These are phyloP conservation scores for Candida tetrigidarum DNA, from an alignment of 1,139 yeast species.

Conservation along the genomic window DNA sequence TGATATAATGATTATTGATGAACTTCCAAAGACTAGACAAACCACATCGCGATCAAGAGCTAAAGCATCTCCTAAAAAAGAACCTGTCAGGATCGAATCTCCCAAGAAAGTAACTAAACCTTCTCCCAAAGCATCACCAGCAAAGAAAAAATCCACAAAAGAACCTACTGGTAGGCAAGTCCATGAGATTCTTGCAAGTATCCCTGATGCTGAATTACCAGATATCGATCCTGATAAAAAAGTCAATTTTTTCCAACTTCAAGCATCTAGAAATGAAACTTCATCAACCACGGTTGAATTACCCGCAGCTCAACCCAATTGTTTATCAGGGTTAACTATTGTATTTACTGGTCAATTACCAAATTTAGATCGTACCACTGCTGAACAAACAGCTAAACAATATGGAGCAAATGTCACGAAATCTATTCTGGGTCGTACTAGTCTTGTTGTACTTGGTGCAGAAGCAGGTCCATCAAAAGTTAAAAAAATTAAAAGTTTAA, in stretches of 20 bases:
- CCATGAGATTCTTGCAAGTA: slow-evolving; percentile 55
- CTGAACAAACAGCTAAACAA: slow-evolving; percentile 75
- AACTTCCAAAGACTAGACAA: slow-evolving; percentile 3
- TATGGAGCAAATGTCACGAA: slow-evolving; percentile 96
- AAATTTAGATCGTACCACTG: slow-evolving; percentile 72
- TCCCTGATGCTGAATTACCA: slow-evolving; percentile 74
- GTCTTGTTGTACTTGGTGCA: slow-evolving; percentile 88
- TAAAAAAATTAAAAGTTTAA: slow-evolving; percentile 71
- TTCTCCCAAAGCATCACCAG: slow-evolving; percentile 9
- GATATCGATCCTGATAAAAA: slow-evolving; percentile 51
- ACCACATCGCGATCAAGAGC: slow-evolving; percentile 11
- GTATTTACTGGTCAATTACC: slow-evolving; percentile 95
- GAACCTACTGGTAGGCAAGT: slow-evolving; percentile 35
- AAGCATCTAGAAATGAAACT: slow-evolving; percentile 31
- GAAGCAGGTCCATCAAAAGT: slow-evolving; percentile 99
- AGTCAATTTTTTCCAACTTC: slow-evolving; percentile 51
- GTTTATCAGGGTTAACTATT: slow-evolving; percentile 84
- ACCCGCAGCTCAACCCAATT: slow-evolving; percentile 81
- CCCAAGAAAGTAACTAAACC: not conserved
- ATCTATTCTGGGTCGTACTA: slow-evolving; percentile 83
- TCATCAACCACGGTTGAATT: slow-evolving; percentile 40
- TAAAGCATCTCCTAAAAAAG: slow-evolving; percentile 12
- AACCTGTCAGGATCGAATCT: not conserved
- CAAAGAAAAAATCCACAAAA: slow-evolving; percentile 12
- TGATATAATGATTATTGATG: not conserved